Percentiles rank a stretch among this genome's conserved stretches.
Evolutionary conservation across 2,329 filamentous ascomycete species (phyloP).

Genomic region (Ampelomyces quisqualis): DNA sequence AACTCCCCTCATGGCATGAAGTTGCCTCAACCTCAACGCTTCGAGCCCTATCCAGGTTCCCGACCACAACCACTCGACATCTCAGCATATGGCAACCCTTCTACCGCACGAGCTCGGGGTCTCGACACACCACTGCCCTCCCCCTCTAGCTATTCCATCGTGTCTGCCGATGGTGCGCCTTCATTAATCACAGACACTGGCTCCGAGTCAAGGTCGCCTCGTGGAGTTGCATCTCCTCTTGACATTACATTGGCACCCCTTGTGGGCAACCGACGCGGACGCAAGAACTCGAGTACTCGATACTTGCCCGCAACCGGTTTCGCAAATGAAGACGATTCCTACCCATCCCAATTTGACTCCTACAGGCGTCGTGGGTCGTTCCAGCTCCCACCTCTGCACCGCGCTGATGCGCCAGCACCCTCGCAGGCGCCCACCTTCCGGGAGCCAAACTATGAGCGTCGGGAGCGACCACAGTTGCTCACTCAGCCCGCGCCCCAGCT

Average conservation of each 20-base stretch:
- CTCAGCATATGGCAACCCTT: constrained; percentile 22
- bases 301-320: constrained; percentile 43
- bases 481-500: constrained; percentile 36
- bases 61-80: constrained; percentile 39
- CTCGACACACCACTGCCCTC: constrained; percentile 63
- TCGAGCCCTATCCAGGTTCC: constrained; percentile 35
- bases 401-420: constrained; percentile 15
- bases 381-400: constrained; percentile 38
- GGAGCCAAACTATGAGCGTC: constrained; percentile 30
- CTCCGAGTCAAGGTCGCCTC: constrained; percentile 51
- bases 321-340: constrained; percentile 41
- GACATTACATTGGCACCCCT: constrained; percentile 46
- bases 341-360: constrained; percentile 23
- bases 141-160: constrained; percentile 62
- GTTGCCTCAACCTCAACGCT: constrained; percentile 37
- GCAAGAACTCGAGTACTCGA: constrained; percentile 40
- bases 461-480: constrained; percentile 33
- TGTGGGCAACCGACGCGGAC: constrained; percentile 40
- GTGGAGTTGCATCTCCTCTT: constrained; percentile 49
- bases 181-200: constrained; percentile 69
- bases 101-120: constrained; percentile 28
- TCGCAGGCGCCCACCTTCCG: constrained; percentile 18
- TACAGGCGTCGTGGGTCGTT: constrained; percentile 36
- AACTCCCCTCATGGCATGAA: constrained; percentile 34
- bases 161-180: constrained; percentile 64